These are phyloP conservation scores for Pulveroboletus sp. DNA, from an alignment of 768 basidiomycete genomes.

Conservation along the genomic window DNA sequence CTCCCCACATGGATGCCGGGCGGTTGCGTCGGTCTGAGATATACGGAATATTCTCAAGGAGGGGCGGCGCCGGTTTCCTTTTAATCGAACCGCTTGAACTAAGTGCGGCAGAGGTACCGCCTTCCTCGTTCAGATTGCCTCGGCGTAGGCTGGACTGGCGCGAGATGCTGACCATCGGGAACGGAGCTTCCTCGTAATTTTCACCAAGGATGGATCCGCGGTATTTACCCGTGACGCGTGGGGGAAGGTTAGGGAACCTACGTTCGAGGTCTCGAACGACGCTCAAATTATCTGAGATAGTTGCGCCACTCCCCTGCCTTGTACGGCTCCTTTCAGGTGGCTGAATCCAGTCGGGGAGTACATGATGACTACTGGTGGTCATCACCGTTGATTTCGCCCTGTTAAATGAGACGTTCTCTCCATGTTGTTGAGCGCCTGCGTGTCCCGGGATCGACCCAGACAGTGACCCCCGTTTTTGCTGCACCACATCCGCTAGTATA, in stretches of 20 bases:
- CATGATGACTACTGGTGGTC: not conserved
- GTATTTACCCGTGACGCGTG: conserved; percentile 27
- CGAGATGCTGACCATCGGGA: conserved; percentile 22
- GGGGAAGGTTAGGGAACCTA: conserved; percentile 51
- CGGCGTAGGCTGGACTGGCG: conserved; percentile 19
- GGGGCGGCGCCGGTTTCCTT: conserved; percentile 29
- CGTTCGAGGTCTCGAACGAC: conserved; percentile 47
- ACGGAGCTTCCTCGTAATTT: conserved; percentile 20
- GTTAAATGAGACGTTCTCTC: conserved; percentile 7
- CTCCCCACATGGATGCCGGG: conserved; percentile 22
- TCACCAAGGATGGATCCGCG: conserved; percentile 24
- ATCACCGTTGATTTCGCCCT: conserved; percentile 13
- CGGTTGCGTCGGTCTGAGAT: conserved; percentile 5
- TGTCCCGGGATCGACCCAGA: conserved; percentile 6
- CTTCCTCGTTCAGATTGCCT: conserved; percentile 13
- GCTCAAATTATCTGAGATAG: conserved; percentile 40
- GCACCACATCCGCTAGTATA: conserved; percentile 10
- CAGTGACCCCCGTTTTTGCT: conserved; percentile 13
- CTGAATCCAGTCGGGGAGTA: conserved; percentile 9
- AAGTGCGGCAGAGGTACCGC: conserved; percentile 1
- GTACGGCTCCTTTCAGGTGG: conserved; percentile 7
- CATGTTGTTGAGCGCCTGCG: conserved; percentile 1
- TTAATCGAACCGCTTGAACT: conserved; percentile 24
- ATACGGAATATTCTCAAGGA: conserved; percentile 15
- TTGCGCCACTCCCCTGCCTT: conserved; percentile 21